Conservation (phyloP, 2,329 filamentous ascomycete species). For the Alternaria ethzedia region DNA sequence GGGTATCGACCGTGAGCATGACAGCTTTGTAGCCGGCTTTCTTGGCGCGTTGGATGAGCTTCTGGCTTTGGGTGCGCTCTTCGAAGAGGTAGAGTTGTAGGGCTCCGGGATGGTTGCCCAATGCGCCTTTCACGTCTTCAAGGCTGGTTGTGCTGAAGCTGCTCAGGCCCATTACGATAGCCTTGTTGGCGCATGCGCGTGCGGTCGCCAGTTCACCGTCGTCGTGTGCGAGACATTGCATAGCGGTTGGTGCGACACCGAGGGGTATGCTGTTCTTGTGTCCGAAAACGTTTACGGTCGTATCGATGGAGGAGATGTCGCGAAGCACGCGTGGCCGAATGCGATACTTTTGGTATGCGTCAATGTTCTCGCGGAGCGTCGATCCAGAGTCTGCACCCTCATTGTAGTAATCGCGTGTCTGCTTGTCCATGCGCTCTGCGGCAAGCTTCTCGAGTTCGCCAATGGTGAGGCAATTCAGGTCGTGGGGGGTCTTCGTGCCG, state of each 20-base stretch:
- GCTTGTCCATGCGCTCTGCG: conserved; percentile 39
- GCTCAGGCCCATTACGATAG: conserved; percentile 47
- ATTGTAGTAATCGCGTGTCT: conserved; percentile 39
- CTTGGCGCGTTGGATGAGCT: conserved; percentile 32
- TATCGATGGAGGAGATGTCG: conserved; percentile 49
- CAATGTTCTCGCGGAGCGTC: conserved; percentile 34
- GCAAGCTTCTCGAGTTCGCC: conserved; percentile 33
- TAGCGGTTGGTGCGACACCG: conserved; percentile 51
- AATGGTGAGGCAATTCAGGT: conserved; percentile 39
- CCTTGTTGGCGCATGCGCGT: conserved; percentile 47
- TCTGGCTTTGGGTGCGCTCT: conserved; percentile 23
- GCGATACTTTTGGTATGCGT: conserved; percentile 40
- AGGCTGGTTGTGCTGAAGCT: conserved; percentile 52
- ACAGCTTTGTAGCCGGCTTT: conserved; percentile 35
- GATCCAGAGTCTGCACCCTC: conserved; percentile 32
- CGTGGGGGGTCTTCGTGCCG: conserved; percentile 16
- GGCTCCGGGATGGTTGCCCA: conserved; percentile 46
- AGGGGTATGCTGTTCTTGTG: conserved; percentile 45
- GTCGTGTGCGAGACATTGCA: conserved; percentile 53
- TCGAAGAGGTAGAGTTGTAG: conserved; percentile 54
- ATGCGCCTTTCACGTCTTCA: conserved; percentile 54
- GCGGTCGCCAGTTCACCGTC: conserved; percentile 54
- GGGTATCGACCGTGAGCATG: conserved; percentile 35
- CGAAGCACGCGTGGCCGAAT: conserved; percentile 48
- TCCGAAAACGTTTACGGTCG: conserved; percentile 32